Evolutionary conservation across 805 yeast species (phyloP).

Genomic region (Phaffomyces opuntiae): DNA sequence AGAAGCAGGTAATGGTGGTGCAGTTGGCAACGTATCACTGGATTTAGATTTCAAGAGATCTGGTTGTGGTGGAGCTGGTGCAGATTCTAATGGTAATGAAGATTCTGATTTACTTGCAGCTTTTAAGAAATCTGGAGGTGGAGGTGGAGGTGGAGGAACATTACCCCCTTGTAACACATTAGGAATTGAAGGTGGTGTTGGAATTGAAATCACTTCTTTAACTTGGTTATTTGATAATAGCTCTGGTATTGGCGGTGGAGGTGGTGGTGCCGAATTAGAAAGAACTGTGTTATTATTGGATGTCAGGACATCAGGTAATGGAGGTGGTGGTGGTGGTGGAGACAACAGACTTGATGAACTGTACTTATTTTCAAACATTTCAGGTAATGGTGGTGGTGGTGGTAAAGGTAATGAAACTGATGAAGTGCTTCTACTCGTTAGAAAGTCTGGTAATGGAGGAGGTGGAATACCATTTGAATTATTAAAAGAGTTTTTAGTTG

Average conservation of each 20-base stretch:
- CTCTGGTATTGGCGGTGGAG: constrained; percentile 1
- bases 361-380: neutral
- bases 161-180: too few species aligned
- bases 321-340: constrained; percentile 15
- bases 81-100: too few species aligned
- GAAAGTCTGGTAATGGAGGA: neutral
- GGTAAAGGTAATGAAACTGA: neutral
- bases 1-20: constrained; percentile 8
- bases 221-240: neutral
- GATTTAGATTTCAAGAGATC: constrained; percentile 1
- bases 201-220: too few species aligned
- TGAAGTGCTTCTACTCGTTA: neutral
- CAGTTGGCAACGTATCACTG: constrained; percentile 9
- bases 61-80: constrained; percentile 6
- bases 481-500: too few species aligned
- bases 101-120: too few species aligned
- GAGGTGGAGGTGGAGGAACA: constrained; percentile 6
- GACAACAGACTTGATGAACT: too few species aligned
- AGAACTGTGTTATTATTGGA: neutral
- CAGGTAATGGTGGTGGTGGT: neutral
- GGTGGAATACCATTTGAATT: neutral
- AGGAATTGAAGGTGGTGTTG: neutral
- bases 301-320: constrained; percentile 1
- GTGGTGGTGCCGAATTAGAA: neutral
- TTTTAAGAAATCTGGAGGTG: constrained; percentile 2